A percentile compares a stretch with the other conserved stretches of the same genome.
Conservation (phyloP, 805 yeast genomes). For the Wickerhamomyces strasburgensis region DNA sequence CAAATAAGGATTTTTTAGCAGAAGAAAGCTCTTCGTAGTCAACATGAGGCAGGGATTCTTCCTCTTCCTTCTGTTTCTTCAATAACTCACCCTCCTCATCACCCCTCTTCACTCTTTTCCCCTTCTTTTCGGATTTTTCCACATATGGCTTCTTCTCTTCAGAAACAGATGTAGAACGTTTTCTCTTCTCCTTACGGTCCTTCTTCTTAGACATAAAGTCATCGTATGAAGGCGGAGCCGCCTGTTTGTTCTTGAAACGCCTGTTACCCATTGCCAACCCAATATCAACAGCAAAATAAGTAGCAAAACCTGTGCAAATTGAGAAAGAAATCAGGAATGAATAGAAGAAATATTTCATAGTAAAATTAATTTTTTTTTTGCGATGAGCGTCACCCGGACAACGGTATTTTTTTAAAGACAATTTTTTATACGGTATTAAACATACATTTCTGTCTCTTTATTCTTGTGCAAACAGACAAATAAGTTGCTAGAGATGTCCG, state of each 20-base stretch:
- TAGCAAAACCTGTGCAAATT: too few relatives aligned
- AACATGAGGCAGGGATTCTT: constrained; percentile 55
- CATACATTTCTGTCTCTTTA: background rate
- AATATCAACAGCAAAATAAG: too few relatives aligned
- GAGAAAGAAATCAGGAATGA: background rate
- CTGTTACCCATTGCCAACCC: constrained; percentile 65
- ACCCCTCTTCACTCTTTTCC: constrained; percentile 17
- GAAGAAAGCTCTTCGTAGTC: constrained; percentile 60
- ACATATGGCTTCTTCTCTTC: constrained; percentile 22
- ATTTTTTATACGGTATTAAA: background rate
- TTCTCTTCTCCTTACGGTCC: constrained; percentile 31
- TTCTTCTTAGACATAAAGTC: constrained; percentile 56
- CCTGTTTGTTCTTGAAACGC: constrained; percentile 89
- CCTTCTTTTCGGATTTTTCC: constrained; percentile 17
- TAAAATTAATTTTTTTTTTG: constrained; percentile 4
- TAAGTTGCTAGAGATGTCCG: too few relatives aligned
- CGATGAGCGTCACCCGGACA: constrained; percentile 5
- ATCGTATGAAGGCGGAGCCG: constrained; percentile 83
- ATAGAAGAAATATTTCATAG: too few relatives aligned
- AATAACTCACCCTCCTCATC: constrained; percentile 24
- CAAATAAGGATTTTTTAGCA: constrained; percentile 73
- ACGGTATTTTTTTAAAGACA: background rate
- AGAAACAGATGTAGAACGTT: constrained; percentile 29
- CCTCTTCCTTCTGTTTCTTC: constrained; percentile 31
- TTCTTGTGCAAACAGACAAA: background rate